Percentiles rank a stretch among this genome's conserved stretches.
Conservation (phyloP, 805 yeast genomes). For the Metschnikowia lachancei region DNA sequence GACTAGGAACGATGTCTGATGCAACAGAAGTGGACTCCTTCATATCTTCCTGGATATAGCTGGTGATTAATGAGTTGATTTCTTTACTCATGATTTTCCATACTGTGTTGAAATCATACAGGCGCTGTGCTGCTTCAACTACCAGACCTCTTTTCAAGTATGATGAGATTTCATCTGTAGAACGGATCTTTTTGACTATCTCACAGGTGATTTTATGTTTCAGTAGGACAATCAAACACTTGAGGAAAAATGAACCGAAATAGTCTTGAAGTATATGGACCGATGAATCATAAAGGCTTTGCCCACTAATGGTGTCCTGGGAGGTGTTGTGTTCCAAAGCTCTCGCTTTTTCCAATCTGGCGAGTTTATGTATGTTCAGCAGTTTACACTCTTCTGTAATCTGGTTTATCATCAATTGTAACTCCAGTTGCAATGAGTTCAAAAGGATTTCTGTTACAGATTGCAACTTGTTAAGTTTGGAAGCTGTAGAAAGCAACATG, state of each 20-base stretch:
- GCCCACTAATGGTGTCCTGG: slow-evolving; percentile 26
- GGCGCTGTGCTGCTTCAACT: slow-evolving; percentile 1
- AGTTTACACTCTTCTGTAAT: slow-evolving; percentile 63
- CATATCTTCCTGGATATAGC: slow-evolving; percentile 32
- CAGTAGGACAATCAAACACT: slow-evolving; percentile 61
- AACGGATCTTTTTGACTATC: slow-evolving; percentile 40
- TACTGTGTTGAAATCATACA: slow-evolving; percentile 23
- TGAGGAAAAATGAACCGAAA: slow-evolving; percentile 66
- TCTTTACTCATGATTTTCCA: slow-evolving; percentile 38
- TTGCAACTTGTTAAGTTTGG: slow-evolving; percentile 59
- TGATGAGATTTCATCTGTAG: slow-evolving; percentile 20
- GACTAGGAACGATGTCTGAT: slow-evolving; percentile 12
- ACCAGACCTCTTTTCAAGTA: slow-evolving; percentile 13
- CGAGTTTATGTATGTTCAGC: slow-evolving; percentile 44
- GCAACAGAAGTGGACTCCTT: slow-evolving; percentile 2
- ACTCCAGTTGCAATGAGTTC: slow-evolving; percentile 57
- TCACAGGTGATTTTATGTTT: slow-evolving; percentile 66
- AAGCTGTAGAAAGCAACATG: slow-evolving; percentile 52
- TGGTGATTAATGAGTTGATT: slow-evolving; percentile 29
- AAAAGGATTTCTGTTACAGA: slow-evolving; percentile 53
- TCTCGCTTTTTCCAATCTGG: slow-evolving; percentile 30
- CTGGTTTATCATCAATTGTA: slow-evolving; percentile 59
- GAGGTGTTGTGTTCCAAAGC: slow-evolving; percentile 26
- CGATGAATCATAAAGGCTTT: slow-evolving; percentile 44
- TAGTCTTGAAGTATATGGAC: slow-evolving; percentile 64